phyloP scores from a whole-genome alignment of 257 asterid species.

The Fraxinus excelsior region DNA sequence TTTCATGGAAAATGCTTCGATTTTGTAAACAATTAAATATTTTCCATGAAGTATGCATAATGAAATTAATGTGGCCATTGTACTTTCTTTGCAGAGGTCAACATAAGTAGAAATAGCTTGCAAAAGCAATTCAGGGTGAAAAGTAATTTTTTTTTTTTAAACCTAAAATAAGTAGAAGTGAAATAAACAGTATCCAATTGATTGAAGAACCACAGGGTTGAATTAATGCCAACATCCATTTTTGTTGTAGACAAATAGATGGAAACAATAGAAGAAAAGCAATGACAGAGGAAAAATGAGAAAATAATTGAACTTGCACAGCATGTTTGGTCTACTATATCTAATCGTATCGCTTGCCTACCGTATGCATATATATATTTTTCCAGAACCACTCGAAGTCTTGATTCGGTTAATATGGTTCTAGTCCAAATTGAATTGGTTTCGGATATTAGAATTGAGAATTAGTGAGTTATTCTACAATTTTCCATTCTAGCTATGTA shows the following conservation, averaged over 20 bases:
- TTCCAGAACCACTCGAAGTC: no score
- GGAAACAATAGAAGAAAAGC: background rate
- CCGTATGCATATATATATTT: no score
- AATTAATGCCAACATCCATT: background rate
- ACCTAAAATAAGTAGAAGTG: slow-evolving; percentile 5
- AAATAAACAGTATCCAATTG: background rate
- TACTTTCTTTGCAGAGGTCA: background rate
- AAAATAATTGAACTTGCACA: background rate
- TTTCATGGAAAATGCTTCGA: background rate
- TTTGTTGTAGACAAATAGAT: slow-evolving; percentile 1
- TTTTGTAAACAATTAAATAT: background rate
- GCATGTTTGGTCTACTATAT: background rate
- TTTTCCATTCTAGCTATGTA: no score
- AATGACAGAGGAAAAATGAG: background rate
- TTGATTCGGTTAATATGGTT: background rate
- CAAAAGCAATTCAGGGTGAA: background rate
- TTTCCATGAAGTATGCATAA: background rate
- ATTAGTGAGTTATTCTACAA: no score
- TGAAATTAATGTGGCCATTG: background rate
- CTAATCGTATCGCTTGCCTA: background rate
- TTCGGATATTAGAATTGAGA: no score
- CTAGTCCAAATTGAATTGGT: no score
- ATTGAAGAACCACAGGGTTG: background rate
- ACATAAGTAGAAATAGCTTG: background rate
- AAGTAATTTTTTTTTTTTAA: background rate